Evolutionary conservation across 768 basidiomycete species (phyloP).

Genomic region (Hirschioporus abietinus): DNA sequence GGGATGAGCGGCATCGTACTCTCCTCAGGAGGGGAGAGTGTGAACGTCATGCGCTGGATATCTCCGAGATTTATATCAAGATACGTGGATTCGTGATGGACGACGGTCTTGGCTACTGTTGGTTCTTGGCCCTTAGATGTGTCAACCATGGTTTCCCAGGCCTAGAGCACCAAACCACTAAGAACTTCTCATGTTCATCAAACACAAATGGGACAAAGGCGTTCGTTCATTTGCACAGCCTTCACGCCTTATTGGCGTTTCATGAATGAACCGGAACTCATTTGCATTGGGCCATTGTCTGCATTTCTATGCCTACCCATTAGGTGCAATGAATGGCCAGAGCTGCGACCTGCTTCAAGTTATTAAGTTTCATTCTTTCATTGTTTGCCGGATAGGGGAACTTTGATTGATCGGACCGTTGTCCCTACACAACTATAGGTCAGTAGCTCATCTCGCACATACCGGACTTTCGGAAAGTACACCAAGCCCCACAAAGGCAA

Average conservation of each 20-base stretch:
- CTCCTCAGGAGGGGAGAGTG: not conserved
- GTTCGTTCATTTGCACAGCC: not conserved
- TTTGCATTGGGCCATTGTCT: not conserved
- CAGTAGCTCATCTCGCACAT: not conserved
- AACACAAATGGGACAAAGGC: not conserved
- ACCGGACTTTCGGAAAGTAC: not conserved
- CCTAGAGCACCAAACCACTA: not conserved
- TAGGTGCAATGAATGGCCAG: not conserved
- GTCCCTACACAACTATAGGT: not conserved
- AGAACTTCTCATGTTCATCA: not conserved
- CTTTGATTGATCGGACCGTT: not conserved
- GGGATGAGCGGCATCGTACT: not conserved
- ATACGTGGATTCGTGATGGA: not conserved
- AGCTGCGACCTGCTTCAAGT: not conserved
- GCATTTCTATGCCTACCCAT: not conserved
- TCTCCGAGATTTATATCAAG: not conserved
- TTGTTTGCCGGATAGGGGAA: not conserved
- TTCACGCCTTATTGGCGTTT: not conserved
- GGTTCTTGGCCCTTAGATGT: not conserved
- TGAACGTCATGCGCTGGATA: not conserved
- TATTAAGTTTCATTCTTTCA: not conserved
- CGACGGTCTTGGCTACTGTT: not conserved
- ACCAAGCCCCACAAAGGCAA: not conserved
- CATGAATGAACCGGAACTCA: not conserved
- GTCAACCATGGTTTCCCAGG: not conserved